A percentile compares a stretch with the other conserved stretches of the same genome.
These are phyloP conservation scores for Scedosporium apiospermum DNA, from an alignment of 2,329 filamentous ascomycete genomes.

Conservation along the genomic window DNA sequence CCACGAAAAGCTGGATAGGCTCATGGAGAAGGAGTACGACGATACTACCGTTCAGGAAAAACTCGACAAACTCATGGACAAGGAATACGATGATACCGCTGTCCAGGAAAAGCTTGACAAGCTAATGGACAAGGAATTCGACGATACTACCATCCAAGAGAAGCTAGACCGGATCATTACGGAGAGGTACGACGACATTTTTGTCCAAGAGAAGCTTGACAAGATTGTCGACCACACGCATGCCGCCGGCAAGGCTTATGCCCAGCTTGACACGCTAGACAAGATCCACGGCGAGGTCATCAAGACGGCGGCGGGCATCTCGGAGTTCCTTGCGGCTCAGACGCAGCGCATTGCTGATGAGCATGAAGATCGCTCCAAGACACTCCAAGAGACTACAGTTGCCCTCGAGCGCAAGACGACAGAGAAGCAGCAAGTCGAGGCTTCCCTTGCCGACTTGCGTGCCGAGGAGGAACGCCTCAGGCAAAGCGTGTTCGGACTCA, in stretches of 20 bases:
- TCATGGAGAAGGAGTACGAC: conserved; percentile 59
- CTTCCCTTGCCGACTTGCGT: conserved; percentile 39
- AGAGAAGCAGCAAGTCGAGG: conserved; percentile 54
- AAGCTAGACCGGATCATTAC: conserved; percentile 19
- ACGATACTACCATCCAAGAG: conserved; percentile 12
- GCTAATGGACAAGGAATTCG: conserved; percentile 9
- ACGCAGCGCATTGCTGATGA: conserved; percentile 66
- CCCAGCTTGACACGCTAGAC: conserved; percentile 73
- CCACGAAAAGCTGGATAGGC: conserved; percentile 15
- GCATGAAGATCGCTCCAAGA: conserved; percentile 68
- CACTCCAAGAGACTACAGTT: conserved; percentile 69
- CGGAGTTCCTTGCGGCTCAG: conserved; percentile 70
- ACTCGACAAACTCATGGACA: conserved; percentile 24
- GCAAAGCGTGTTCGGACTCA: conserved; percentile 47
- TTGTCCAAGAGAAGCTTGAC: conserved; percentile 20
- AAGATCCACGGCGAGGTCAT: conserved; percentile 83
- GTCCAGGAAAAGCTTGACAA: neutral
- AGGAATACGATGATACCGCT: neutral
- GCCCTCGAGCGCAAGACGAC: conserved; percentile 68
- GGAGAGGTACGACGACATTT: conserved; percentile 49
- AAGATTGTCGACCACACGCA: conserved; percentile 55
- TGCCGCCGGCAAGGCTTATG: conserved; percentile 58
- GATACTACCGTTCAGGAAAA: conserved; percentile 15
- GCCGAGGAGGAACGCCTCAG: conserved; percentile 45
- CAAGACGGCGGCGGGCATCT: conserved; percentile 73